Percentiles rank a stretch among this genome's conserved stretches.
phyloP scores from a whole-genome alignment of 2,329 filamentous ascomycete genomes.

The Fusarium acutatum region DNA sequence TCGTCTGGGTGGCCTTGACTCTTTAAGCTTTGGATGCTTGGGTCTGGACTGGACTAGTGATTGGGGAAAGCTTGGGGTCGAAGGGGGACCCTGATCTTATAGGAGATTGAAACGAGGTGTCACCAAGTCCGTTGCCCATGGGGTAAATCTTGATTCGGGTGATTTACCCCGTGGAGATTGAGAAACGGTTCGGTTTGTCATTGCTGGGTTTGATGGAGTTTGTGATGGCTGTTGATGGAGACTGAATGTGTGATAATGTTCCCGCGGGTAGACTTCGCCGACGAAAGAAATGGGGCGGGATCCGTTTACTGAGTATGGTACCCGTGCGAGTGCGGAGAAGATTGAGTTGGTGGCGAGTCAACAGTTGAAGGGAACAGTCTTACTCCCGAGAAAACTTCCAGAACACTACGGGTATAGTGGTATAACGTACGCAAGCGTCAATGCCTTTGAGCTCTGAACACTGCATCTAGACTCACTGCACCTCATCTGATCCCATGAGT shows the following conservation, averaged over 20 bases:
- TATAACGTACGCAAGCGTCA: not conserved
- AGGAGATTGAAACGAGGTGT: not conserved
- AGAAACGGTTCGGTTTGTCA: not conserved
- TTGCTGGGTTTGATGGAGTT: not conserved
- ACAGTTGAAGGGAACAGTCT: not conserved
- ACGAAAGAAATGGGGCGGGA: not conserved
- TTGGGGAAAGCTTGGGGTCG: slow-evolving; percentile 8
- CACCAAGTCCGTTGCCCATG: slow-evolving; percentile 4
- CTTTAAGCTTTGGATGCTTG: not conserved
- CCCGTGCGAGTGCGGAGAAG: not conserved
- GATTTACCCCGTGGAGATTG: slow-evolving; percentile 9
- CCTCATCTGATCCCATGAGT: not conserved
- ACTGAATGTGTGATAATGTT: not conserved
- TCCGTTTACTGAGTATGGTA: not conserved
- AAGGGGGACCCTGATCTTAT: slow-evolving; percentile 10
- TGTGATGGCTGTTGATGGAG: not conserved
- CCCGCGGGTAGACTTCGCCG: not conserved
- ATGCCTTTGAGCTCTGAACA: not conserved
- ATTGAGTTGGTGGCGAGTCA: not conserved
- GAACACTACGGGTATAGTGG: not conserved
- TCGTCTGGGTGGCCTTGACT: not conserved
- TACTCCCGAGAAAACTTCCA: not conserved
- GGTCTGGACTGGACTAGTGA: not conserved
- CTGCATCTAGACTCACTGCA: not conserved
- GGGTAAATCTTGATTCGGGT: slow-evolving; percentile 3